A percentile compares a stretch with the other conserved stretches of the same genome.
These are phyloP conservation scores for Acanthamoeba royreba DNA, from an alignment of 208 protist species.

Conservation along the genomic window DNA sequence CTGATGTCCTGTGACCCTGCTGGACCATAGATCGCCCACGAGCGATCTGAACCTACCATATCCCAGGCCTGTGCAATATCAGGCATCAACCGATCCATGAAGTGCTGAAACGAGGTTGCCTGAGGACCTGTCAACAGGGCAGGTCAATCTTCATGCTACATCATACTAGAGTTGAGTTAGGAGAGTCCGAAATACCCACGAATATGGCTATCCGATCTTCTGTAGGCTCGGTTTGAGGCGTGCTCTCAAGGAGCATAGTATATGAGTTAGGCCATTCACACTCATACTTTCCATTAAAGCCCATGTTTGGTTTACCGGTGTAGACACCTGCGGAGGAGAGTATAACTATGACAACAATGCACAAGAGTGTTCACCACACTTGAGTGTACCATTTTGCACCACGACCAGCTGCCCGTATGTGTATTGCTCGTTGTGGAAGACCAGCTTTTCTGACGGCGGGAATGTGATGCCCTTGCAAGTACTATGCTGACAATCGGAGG, in stretches of 20 bases:
- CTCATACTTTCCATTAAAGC: neutral
- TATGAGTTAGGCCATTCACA: neutral
- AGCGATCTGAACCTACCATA: neutral
- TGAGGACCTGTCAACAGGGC: constrained; percentile 14
- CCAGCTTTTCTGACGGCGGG: neutral
- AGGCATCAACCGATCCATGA: neutral
- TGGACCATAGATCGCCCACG: neutral
- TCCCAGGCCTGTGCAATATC: neutral
- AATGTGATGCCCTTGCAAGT: neutral
- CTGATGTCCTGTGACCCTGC: neutral
- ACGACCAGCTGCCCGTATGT: neutral
- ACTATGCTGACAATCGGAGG: neutral
- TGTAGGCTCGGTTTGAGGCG: neutral
- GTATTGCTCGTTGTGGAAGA: neutral
- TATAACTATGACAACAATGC: neutral
- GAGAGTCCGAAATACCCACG: no score
- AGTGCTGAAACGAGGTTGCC: neutral
- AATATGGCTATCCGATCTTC: neutral
- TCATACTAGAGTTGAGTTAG: no score
- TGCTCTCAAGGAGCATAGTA: neutral
- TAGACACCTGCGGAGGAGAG: neutral
- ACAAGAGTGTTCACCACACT: neutral
- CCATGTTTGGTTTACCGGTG: neutral
- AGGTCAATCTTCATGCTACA: no score
- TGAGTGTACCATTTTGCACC: neutral